Conservation (phyloP, 23 red algal genomes). For the Gracilaria vermiculophylla region DNA sequence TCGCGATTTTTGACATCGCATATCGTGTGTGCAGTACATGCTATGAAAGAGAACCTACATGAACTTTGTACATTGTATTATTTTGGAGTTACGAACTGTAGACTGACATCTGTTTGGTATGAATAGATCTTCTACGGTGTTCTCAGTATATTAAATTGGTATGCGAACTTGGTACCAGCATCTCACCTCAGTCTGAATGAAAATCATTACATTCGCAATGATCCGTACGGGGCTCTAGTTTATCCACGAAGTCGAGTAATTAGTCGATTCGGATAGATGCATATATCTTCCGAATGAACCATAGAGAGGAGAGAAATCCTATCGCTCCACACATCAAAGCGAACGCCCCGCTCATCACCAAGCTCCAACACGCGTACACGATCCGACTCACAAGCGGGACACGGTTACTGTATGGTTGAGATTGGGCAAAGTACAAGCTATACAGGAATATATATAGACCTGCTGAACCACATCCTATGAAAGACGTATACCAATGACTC, state of each 20-base stretch:
- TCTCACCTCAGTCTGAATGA: neutral
- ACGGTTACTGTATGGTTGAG: slow-evolving; percentile 37
- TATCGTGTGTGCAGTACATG: too few relatives aligned
- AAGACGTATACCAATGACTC: slow-evolving; percentile 84
- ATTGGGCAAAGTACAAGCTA: slow-evolving; percentile 67
- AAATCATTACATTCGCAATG: neutral
- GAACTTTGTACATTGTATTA: neutral
- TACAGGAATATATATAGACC: slow-evolving; percentile 92
- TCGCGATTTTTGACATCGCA: too few relatives aligned
- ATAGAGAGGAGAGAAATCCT: slow-evolving; percentile 76
- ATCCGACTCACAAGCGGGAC: slow-evolving; percentile 57
- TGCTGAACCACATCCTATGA: slow-evolving; percentile 61
- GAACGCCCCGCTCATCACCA: slow-evolving; percentile 65
- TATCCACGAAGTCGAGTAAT: neutral
- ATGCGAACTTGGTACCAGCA: neutral
- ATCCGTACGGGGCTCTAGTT: neutral
- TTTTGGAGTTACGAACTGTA: too few relatives aligned
- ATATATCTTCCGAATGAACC: slow-evolving; percentile 89
- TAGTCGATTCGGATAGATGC: slow-evolving; percentile 87
- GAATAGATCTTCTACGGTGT: neutral
- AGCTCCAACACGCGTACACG: slow-evolving; percentile 73
- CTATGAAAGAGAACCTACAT: neutral
- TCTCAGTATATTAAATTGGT: neutral
- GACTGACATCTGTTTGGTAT: neutral
- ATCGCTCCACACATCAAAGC: slow-evolving; percentile 70